Conservation (phyloP, 2,329 filamentous ascomycete genomes). For the Aspergillus pseudoglaucus region DNA sequence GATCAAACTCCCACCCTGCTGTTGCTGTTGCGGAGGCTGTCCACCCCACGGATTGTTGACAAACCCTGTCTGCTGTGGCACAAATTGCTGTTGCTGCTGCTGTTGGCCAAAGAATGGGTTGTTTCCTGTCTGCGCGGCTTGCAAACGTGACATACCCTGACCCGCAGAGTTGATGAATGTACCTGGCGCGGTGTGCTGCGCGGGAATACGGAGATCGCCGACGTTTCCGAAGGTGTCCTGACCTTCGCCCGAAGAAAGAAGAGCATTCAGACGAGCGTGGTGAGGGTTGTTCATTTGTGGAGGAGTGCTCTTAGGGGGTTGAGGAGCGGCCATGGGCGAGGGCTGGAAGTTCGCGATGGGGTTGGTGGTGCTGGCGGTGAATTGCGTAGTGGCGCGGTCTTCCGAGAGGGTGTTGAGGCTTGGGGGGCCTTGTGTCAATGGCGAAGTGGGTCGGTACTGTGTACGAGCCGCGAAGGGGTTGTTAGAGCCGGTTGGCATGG, state of each 20-base stretch:
- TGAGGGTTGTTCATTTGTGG: conserved; percentile 47
- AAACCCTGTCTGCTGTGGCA: conserved; percentile 43
- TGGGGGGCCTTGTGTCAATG: conserved; percentile 54
- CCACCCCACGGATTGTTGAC: conserved; percentile 51
- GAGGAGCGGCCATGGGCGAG: conserved; percentile 21
- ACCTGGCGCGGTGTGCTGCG: conserved; percentile 92
- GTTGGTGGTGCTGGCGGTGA: conserved; percentile 46
- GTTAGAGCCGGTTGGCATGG: conserved; percentile 89
- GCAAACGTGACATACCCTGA: conserved; percentile 65
- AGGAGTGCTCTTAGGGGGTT: conserved; percentile 28
- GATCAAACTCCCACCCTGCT: conserved; percentile 53
- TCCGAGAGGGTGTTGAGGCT: conserved; percentile 72
- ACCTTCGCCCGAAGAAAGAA: conserved; percentile 81
- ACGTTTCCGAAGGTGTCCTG: conserved; percentile 97
- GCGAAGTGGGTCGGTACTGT: conserved; percentile 48
- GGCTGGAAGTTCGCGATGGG: conserved; percentile 45
- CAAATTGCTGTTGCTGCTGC: conserved; percentile 50
- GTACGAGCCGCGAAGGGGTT: conserved; percentile 79
- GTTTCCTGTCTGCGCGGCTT: conserved; percentile 63
- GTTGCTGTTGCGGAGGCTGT: conserved; percentile 41
- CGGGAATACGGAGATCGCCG: conserved; percentile 89
- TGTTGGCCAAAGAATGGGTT: conserved; percentile 79
- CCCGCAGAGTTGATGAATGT: conserved; percentile 96
- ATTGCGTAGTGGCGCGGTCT: conserved; percentile 67
- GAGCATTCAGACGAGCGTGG: conserved; percentile 70